Evolutionary conservation across 345 rosid species (phyloP).

Genomic region (Eucalyptus fibrosa): DNA sequence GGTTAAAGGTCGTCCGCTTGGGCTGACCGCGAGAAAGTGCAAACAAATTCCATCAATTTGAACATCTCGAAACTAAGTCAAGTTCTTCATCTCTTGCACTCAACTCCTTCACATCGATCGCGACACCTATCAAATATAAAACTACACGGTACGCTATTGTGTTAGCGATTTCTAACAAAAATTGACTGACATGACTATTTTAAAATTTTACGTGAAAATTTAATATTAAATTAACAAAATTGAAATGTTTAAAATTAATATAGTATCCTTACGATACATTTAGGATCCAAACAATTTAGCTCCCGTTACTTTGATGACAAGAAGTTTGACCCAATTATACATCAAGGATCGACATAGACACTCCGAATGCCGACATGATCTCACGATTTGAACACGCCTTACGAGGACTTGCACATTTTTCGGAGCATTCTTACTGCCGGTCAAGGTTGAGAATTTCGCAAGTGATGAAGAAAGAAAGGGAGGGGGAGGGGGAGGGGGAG

Average conservation of each 20-base stretch:
- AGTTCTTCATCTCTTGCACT: neutral
- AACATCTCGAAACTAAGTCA: neutral
- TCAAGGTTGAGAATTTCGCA: neutral
- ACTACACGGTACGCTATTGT: neutral
- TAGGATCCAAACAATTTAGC: neutral
- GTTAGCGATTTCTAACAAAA: neutral
- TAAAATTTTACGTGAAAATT: accelerated
- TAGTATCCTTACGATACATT: accelerated
- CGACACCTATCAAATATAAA: neutral
- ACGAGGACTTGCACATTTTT: neutral
- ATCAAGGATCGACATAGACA: neutral
- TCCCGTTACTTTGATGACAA: neutral
- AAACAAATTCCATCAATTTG: neutral
- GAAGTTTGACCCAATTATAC: neutral
- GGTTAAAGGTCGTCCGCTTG: neutral
- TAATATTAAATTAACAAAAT: accelerated
- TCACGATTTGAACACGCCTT: neutral
- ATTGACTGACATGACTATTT: accelerated
- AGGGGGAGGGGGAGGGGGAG: neutral
- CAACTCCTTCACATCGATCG: neutral
- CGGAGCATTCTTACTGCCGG: neutral
- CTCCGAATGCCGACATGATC: neutral
- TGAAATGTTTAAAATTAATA: neutral
- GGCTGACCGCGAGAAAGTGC: neutral
- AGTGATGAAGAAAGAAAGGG: neutral